phyloP scores from a whole-genome alignment of 192 early-diverging fungal genomes.

The Coemansia nantahalensis region DNA sequence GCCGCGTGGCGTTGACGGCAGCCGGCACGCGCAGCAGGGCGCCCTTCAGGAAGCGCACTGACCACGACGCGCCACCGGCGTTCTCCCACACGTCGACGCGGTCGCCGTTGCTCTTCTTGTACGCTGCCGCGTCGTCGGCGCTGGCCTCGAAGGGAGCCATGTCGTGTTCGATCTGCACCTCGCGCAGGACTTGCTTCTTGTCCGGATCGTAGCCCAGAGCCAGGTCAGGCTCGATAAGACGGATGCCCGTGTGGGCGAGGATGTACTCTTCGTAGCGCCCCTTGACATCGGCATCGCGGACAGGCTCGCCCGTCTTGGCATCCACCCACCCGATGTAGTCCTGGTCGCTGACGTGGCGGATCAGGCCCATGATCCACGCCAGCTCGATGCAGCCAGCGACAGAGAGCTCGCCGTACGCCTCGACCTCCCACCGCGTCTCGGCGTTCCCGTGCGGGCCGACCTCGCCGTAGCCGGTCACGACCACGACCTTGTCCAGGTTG shows the following conservation, averaged over 20 bases:
- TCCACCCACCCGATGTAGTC: slow-evolving; percentile 78
- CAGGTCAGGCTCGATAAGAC: slow-evolving; percentile 42
- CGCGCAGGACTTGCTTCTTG: slow-evolving; percentile 80
- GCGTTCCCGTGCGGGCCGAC: slow-evolving; percentile 29
- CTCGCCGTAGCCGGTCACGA: slow-evolving; percentile 88
- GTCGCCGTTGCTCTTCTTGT: slow-evolving; percentile 76
- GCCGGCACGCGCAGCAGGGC: too few species aligned
- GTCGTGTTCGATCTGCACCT: slow-evolving; percentile 81
- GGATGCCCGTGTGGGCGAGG: slow-evolving; percentile 53
- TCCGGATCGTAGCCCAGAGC: slow-evolving; percentile 84
- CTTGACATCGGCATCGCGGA: slow-evolving; percentile 84
- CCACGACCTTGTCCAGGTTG: slow-evolving; percentile 85
- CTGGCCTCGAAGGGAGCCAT: slow-evolving; percentile 80
- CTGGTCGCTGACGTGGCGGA: slow-evolving; percentile 71
- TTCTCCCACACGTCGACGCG: slow-evolving; percentile 59
- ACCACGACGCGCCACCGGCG: slow-evolving; percentile 35
- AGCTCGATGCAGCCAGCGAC: slow-evolving; percentile 61
- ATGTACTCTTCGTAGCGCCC: slow-evolving; percentile 86
- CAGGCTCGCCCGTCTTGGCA: slow-evolving; percentile 74
- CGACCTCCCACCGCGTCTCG: slow-evolving; percentile 94
- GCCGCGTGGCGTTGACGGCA: slow-evolving; percentile 24
- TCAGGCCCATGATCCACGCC: slow-evolving; percentile 63
- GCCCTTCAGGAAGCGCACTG: too few species aligned
- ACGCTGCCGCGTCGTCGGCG: slow-evolving; percentile 86
- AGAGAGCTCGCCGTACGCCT: slow-evolving; percentile 63